These are phyloP conservation scores for Scutellaria barbata DNA, from an alignment of 257 asterid genomes.

Conservation along the genomic window DNA sequence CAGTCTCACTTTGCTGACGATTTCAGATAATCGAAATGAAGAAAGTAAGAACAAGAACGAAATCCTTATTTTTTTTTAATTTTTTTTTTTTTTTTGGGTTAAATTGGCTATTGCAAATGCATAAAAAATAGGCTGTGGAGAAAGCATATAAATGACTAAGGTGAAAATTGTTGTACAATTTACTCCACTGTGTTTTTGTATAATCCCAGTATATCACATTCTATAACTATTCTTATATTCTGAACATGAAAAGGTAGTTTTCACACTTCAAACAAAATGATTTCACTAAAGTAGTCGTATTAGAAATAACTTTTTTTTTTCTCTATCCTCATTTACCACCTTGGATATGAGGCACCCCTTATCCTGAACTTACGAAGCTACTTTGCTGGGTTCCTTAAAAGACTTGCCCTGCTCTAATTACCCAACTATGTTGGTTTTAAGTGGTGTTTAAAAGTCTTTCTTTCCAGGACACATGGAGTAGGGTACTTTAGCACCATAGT, in stretches of 20 bases:
- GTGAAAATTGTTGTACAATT: not conserved
- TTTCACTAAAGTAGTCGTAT: not conserved
- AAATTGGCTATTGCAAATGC: not conserved
- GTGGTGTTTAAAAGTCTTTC: not conserved
- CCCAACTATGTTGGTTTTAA: not conserved
- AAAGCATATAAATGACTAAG: slow-evolving; percentile 17
- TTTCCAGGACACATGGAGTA: not conserved
- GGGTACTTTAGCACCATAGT: not conserved
- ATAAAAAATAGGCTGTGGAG: not conserved
- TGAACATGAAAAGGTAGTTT: not conserved
- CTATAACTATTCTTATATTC: slow-evolving; percentile 1
- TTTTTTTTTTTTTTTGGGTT: not conserved
- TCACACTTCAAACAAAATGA: not conserved
- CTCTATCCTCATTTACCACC: not conserved
- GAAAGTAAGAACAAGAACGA: slow-evolving; percentile 10
- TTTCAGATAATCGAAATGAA: slow-evolving; percentile 7
- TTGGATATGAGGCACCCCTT: not conserved
- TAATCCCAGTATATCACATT: not conserved
- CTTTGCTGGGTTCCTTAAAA: not conserved
- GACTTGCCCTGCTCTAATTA: not conserved
- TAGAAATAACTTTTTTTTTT: not conserved
- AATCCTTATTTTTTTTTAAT: not conserved
- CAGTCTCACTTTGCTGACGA: not conserved
- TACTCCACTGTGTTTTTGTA: not conserved
- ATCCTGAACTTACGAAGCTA: not conserved